Evolutionary conservation across 768 basidiomycete species (phyloP).

Genomic region (Clavulina sp.): DNA sequence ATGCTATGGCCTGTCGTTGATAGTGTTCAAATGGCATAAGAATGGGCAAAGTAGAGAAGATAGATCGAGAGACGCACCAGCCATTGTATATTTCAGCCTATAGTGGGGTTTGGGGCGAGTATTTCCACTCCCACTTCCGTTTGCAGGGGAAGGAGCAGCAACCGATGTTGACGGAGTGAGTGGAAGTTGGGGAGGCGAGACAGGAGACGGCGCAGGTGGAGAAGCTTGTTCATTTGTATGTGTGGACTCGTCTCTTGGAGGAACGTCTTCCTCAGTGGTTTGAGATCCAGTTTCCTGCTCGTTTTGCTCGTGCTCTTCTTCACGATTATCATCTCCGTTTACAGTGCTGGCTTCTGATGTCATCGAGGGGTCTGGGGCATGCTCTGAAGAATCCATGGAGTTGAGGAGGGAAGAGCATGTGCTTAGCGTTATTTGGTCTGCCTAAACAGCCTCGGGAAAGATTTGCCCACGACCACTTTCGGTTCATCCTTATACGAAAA

Average conservation of each 20-base stretch:
- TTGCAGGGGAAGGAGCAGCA: not conserved
- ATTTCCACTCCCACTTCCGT: too few relatives aligned
- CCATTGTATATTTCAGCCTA: slow-evolving; percentile 37
- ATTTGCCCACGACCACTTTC: too few relatives aligned
- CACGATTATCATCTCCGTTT: too few relatives aligned
- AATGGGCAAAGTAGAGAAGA: too few relatives aligned
- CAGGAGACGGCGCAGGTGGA: not conserved
- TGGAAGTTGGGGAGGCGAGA: not conserved
- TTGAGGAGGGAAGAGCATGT: not conserved
- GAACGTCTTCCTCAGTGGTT: not conserved
- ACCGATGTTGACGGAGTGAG: not conserved
- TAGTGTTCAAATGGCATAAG: not conserved
- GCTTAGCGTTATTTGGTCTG: not conserved
- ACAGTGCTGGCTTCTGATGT: not conserved
- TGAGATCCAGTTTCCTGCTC: not conserved
- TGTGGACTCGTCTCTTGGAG: not conserved
- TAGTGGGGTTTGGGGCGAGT: slow-evolving; percentile 23
- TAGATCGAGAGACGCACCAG: not conserved
- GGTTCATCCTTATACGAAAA: too few relatives aligned
- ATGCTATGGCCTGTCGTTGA: slow-evolving; percentile 58
- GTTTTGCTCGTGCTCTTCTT: too few relatives aligned
- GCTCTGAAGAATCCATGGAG: not conserved
- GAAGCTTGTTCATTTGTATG: too few relatives aligned
- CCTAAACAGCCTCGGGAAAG: too few relatives aligned
- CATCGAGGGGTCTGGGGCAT: not conserved